Conservation (phyloP, 148 eudicot genomes). For the Cornus florida region DNA sequence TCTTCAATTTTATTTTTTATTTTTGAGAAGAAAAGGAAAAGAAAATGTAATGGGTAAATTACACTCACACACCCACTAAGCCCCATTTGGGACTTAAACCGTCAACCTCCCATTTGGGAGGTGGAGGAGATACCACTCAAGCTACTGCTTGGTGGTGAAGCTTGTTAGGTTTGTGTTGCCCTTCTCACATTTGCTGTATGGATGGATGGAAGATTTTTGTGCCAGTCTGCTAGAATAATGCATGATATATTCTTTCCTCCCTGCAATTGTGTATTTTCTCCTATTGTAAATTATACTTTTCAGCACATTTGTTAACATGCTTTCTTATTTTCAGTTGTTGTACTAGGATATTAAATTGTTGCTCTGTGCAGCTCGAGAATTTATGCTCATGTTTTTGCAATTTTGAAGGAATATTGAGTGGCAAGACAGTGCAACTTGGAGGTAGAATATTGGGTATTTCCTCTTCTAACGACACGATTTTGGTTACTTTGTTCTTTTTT, state of each 20-base stretch:
- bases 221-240: not conserved
- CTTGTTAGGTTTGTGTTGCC: not conserved
- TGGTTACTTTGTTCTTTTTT: not conserved
- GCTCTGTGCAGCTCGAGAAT: not conserved
- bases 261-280: not conserved
- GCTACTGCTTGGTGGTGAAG: not conserved
- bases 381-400: constrained; percentile 3
- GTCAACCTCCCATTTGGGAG: too few species aligned
- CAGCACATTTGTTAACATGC: not conserved
- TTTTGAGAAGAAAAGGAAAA: too few species aligned
- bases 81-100: too few species aligned
- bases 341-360: not conserved
- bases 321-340: not conserved
- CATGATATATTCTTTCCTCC: not conserved
- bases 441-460: not conserved
- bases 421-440: not conserved
- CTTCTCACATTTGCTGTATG: not conserved
- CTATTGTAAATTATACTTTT: not conserved
- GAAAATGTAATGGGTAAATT: too few species aligned
- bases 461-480: not conserved
- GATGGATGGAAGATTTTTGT: not conserved
- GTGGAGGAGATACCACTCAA: too few species aligned
- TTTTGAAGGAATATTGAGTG: not conserved
- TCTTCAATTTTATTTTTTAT: not conserved
- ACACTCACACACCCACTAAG: too few species aligned